Evolutionary conservation across 768 basidiomycete species (phyloP).

Genomic region (Termitomyces sp.): DNA sequence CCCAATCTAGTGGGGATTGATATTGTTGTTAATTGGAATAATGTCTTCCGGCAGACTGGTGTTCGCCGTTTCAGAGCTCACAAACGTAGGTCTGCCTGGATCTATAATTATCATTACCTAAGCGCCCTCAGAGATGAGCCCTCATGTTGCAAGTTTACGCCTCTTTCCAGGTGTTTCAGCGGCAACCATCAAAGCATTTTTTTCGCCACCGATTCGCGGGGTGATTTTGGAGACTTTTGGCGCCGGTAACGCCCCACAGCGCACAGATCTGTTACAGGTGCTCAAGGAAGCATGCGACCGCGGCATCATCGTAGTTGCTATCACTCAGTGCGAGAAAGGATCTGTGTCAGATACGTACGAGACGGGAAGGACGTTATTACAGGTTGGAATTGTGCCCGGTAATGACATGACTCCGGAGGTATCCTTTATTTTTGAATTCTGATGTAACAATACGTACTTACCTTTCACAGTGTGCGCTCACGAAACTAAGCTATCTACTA

Average conservation of each 20-base stretch:
- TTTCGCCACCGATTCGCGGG: constrained; percentile 67
- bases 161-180: constrained; percentile 85
- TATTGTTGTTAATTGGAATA: constrained; percentile 84
- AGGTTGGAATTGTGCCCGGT: constrained; percentile 77
- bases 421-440: background rate
- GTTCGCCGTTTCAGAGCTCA: constrained; percentile 76
- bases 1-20: constrained; percentile 71
- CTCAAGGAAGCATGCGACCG: constrained; percentile 78
- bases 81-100: constrained; percentile 43
- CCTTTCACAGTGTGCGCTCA: constrained; percentile 68
- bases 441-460: background rate
- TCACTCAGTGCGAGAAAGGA: constrained; percentile 86
- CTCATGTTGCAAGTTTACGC: constrained; percentile 78
- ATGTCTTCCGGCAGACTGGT: constrained; percentile 79
- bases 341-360: constrained; percentile 82
- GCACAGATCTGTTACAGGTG: constrained; percentile 66
- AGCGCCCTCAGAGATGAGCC: constrained; percentile 57
- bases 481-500: constrained; percentile 86
- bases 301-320: constrained; percentile 85
- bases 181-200: constrained; percentile 68
- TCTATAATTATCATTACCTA: background rate
- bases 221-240: constrained; percentile 91
- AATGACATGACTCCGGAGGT: constrained; percentile 97
- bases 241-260: constrained; percentile 87
- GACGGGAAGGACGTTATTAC: constrained; percentile 63